These are phyloP conservation scores for Dalbergia oliveri DNA, from an alignment of 306 rosid genomes.

Conservation along the genomic window DNA sequence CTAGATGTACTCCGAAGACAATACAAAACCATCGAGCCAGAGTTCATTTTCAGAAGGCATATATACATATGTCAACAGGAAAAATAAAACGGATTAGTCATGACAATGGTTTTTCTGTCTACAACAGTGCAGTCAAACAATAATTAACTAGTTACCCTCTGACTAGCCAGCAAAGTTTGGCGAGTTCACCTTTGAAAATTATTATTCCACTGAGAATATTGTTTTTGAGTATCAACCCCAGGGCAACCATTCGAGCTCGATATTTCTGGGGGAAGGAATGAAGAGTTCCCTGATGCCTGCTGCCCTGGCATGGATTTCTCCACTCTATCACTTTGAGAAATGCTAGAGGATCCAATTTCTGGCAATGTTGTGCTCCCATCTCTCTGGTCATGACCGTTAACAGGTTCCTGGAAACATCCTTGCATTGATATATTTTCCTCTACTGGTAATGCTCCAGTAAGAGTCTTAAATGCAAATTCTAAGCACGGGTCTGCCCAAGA, in stretches of 20 bases:
- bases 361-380: constrained; percentile 48
- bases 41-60: background rate
- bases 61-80: constrained; percentile 21
- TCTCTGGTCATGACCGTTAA: constrained; percentile 42
- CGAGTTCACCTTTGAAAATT: constrained; percentile 57
- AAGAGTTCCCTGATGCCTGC: constrained; percentile 46
- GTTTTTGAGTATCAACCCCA: constrained; percentile 56
- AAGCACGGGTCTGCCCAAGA: constrained; percentile 84
- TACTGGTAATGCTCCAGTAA: constrained; percentile 71
- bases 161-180: constrained; percentile 33
- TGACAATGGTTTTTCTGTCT: background rate
- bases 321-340: constrained; percentile 56
- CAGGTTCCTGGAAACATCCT: constrained; percentile 58
- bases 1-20: background rate
- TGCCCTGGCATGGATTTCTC: constrained; percentile 56
- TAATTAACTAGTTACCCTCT: constrained; percentile 15
- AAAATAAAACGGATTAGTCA: constrained; percentile 24
- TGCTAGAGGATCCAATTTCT: constrained; percentile 61
- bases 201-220: constrained; percentile 47
- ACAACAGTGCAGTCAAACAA: constrained; percentile 24
- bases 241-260: constrained; percentile 40
- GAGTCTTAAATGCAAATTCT: constrained; percentile 82
- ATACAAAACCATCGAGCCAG: background rate
- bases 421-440: constrained; percentile 63
- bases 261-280: constrained; percentile 50